Evolutionary conservation across 345 rosid species (phyloP).

Genomic region (Theobroma cacao): DNA sequence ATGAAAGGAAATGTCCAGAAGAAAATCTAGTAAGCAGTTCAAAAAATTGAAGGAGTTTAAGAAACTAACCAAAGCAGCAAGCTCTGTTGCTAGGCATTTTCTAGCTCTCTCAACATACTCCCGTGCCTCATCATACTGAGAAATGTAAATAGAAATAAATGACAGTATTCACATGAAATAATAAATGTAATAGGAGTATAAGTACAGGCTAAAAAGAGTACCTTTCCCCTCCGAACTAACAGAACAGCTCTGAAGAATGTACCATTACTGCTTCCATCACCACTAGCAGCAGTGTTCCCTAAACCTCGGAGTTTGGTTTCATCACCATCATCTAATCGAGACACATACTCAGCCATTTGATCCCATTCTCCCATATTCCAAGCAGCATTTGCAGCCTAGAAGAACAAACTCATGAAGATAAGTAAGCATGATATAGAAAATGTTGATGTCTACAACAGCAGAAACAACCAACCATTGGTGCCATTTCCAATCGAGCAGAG

Average conservation of each 20-base stretch:
- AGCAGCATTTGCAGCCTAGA: conserved; percentile 93
- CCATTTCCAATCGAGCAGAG: conserved; percentile 96
- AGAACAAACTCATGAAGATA: conserved; percentile 14
- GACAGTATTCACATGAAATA: neutral
- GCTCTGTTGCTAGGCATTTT: conserved; percentile 96
- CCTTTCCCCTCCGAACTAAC: conserved; percentile 80
- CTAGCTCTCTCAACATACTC: conserved; percentile 95
- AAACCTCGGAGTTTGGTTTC: conserved; percentile 79
- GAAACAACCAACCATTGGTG: conserved; percentile 78
- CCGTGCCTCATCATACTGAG: conserved; percentile 89
- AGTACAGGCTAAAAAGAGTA: conserved; percentile 19
- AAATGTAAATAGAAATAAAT: conserved; percentile 15
- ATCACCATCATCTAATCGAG: conserved; percentile 94
- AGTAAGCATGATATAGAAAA: conserved; percentile 15
- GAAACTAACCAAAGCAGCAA: conserved; percentile 92
- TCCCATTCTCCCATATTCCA: conserved; percentile 99
- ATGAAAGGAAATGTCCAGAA: neutral
- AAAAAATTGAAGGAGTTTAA: conserved; percentile 4
- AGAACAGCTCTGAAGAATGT: conserved; percentile 96
- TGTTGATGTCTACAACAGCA: conserved; percentile 15
- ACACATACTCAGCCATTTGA: conserved; percentile 98
- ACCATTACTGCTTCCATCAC: conserved; percentile 95
- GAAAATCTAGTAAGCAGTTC: neutral
- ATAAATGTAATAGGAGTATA: neutral
- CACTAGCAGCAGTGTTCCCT: conserved; percentile 80